These are phyloP conservation scores for Plectosphaerella cucumerina DNA, from an alignment of 2,329 filamentous ascomycete genomes.

Conservation along the genomic window DNA sequence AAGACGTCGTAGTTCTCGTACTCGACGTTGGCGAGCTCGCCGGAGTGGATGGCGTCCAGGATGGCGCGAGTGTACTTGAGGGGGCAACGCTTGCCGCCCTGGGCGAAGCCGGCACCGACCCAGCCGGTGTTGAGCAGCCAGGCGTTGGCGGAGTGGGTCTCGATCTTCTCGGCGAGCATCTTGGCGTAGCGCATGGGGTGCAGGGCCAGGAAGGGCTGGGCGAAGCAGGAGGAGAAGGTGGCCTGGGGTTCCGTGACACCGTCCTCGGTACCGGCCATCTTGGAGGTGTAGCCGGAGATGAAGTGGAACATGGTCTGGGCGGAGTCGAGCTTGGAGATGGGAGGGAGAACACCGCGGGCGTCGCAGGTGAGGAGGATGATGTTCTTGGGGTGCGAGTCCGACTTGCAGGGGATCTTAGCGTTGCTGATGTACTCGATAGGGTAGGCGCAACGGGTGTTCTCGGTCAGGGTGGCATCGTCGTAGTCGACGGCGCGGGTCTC, in stretches of 20 bases:
- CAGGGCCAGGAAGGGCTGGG: slow-evolving; percentile 96
- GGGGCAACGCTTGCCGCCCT: slow-evolving; percentile 93
- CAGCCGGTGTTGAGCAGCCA: slow-evolving; percentile 99
- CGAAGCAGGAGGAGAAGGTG: slow-evolving; percentile 99
- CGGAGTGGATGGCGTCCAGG: slow-evolving; percentile 95
- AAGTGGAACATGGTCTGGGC: slow-evolving; percentile 99
- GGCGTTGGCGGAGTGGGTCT: slow-evolving; percentile 89
- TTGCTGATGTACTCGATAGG: slow-evolving; percentile 99
- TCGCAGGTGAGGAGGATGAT: slow-evolving; percentile 97
- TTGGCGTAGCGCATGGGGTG: slow-evolving; percentile 99
- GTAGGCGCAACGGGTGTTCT: slow-evolving; percentile 98
- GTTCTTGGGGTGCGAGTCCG: slow-evolving; percentile 84
- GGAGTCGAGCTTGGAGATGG: slow-evolving; percentile 93
- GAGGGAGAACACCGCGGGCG: slow-evolving; percentile 92
- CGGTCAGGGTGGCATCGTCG: slow-evolving; percentile 88
- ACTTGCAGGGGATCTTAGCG: slow-evolving; percentile 96
- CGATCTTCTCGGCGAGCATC: slow-evolving; percentile 98
- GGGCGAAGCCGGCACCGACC: slow-evolving; percentile 87
- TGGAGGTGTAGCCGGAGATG: slow-evolving; percentile 99
- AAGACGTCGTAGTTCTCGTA: slow-evolving; percentile 96
- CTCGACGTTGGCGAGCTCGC: slow-evolving; percentile 86
- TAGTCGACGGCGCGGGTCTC: slow-evolving; percentile 89
- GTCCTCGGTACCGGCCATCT: slow-evolving; percentile 99
- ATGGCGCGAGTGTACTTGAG: slow-evolving; percentile 99
- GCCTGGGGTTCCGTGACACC: slow-evolving; percentile 96